Evolutionary conservation across 768 basidiomycete species (phyloP), one percentile per base, ranked within the genome.

Genomic region (Rhodotorula toruloides): DNA sequence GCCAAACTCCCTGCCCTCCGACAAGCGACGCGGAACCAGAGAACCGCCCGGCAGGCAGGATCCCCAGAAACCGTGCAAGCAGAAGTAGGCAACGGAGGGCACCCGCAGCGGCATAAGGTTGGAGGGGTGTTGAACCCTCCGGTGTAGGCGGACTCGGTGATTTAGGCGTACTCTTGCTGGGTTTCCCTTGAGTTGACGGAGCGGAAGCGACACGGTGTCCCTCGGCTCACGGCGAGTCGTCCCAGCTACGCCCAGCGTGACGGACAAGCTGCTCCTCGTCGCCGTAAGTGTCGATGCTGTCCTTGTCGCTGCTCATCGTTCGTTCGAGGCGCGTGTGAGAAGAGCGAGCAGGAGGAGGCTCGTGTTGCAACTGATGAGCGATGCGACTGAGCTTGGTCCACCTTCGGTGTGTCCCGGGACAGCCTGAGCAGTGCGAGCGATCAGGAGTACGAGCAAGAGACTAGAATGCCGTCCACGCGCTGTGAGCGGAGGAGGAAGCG

Each of bases 191-290:
- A 27, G 27, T 12, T 48, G 27, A 29, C 27, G 17, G 36, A 22
- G 27, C 36, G 21, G 56, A 4, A n/a, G 39, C 17, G n/a, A n/a
- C n/a, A 16, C 42, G 31, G n/a, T 25, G 46, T 25, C 31, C n/a
- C n/a, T n/a, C n/a, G n/a, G n/a, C n/a, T n/a, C n/a, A n/a, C n/a
- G n/a, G n/a, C n/a, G n/a, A n/a, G n/a, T n/a, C n/a, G n/a, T n/a
- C n/a, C n/a, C n/a, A n/a, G n/a, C n/a, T n/a, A n/a, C n/a, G n/a
- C n/a, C n/a, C n/a, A n/a, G n/a, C n/a, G n/a, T 19, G 63, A 14
- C 63, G 58, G 36, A 70, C 68, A 32, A 70, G 63, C 49, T 65
- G 68, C 13, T 52, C 68, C 49, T 70, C 68, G 63, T 70, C 68
- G 53, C 68, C 68, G 54, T 62, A 70, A 31, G 53, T 59, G 61